A percentile compares a stretch with the other conserved stretches of the same genome.
Evolutionary conservation across 139 green algal species (phyloP).

Genomic region (Volvox africanus): DNA sequence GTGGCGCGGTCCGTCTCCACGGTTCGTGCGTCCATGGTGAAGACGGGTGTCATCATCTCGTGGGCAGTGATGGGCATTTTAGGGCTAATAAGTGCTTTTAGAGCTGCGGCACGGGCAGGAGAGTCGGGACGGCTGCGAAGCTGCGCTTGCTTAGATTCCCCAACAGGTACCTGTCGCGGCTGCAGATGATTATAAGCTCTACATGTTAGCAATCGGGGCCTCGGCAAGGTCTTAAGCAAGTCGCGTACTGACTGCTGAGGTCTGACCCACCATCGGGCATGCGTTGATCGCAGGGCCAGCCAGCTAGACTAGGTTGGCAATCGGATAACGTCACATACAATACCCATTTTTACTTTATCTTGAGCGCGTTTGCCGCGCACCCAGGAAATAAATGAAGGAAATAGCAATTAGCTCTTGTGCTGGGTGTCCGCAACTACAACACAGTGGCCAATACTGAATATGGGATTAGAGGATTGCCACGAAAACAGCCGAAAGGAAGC

Average conservation of each 20-base stretch:
- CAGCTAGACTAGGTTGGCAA: neutral
- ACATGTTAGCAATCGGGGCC: no score
- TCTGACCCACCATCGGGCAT: neutral
- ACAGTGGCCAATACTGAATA: no score
- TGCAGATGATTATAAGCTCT: no score
- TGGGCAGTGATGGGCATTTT: neutral
- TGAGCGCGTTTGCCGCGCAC: slow-evolving; percentile 32
- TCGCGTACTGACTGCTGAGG: no score
- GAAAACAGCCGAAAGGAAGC: no score
- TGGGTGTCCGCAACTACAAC: no score
- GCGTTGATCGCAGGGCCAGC: neutral
- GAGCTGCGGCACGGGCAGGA: neutral
- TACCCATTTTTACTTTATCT: slow-evolving; percentile 32
- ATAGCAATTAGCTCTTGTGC: no score
- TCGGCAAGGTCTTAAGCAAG: no score
- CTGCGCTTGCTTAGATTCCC: neutral
- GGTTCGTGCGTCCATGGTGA: no score
- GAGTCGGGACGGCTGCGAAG: neutral
- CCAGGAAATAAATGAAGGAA: slow-evolving; percentile 20
- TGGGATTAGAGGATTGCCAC: no score
- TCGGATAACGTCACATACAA: neutral
- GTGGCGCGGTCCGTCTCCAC: neutral
- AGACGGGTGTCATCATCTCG: neutral
- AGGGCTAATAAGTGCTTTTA: neutral
- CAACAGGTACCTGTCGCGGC: neutral